Percentiles rank a stretch among this genome's conserved stretches.
Evolutionary conservation across 495 filamentous ascomycete genomes (phyloP).

Genomic region (Penicillium nucicola): DNA sequence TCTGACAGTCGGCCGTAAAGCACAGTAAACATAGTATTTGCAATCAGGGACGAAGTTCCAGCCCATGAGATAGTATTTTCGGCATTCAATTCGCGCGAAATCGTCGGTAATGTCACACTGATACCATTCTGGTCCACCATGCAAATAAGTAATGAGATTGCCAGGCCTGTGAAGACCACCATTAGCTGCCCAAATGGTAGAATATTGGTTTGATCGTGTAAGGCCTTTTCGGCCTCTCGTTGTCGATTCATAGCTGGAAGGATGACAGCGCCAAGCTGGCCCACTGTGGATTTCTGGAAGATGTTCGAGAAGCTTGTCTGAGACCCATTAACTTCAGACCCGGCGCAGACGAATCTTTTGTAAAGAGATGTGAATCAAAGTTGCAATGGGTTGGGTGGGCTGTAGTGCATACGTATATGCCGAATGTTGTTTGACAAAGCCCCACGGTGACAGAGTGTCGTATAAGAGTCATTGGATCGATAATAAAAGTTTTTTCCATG

Average conservation of each 20-base stretch:
- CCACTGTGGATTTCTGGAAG: neutral
- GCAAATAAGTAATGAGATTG: slow-evolving; percentile 52
- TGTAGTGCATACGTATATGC: neutral
- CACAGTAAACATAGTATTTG: slow-evolving; percentile 68
- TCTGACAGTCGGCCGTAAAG: slow-evolving; percentile 57
- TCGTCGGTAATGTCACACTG: slow-evolving; percentile 56
- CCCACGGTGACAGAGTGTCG: neutral
- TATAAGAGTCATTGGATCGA: slow-evolving; percentile 2
- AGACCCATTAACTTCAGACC: slow-evolving; percentile 5
- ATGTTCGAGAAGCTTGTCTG: neutral
- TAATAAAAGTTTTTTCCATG: slow-evolving; percentile 4
- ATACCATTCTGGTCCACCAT: slow-evolving; percentile 65
- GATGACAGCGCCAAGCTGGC: neutral
- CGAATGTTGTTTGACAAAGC: neutral
- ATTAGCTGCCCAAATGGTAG: slow-evolving; percentile 53
- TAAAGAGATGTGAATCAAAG: neutral
- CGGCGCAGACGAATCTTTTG: neutral
- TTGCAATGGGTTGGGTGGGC: neutral
- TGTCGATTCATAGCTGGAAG: slow-evolving; percentile 34
- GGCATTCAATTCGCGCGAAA: slow-evolving; percentile 55
- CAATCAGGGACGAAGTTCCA: slow-evolving; percentile 72
- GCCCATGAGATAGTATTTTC: slow-evolving; percentile 68
- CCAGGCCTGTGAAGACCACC: slow-evolving; percentile 53
- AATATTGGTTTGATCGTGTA: slow-evolving; percentile 55
- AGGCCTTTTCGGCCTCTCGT: slow-evolving; percentile 39